A percentile compares a stretch with the other conserved stretches of the same genome.
Conservation (phyloP, 768 basidiomycete genomes). For the Tricholoma sp. region DNA sequence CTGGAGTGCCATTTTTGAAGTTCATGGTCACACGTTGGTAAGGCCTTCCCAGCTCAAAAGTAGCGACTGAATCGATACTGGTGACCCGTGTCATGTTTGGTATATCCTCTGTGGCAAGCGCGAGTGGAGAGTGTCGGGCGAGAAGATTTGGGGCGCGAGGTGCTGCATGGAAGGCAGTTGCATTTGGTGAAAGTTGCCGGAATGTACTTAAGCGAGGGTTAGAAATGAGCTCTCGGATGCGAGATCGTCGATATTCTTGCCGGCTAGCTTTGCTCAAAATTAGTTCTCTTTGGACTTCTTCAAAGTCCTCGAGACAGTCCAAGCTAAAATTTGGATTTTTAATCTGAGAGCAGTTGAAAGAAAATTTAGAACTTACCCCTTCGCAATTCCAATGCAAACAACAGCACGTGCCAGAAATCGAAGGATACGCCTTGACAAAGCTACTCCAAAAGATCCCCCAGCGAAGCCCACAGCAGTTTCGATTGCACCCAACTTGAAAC, state of each 20-base stretch:
- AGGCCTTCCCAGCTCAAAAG: not conserved
- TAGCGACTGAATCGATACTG: constrained; percentile 12
- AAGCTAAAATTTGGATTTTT: constrained; percentile 29
- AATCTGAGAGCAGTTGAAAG: not conserved
- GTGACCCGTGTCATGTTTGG: constrained; percentile 18
- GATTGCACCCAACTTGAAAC: constrained; percentile 55
- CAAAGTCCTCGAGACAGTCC: constrained; percentile 51
- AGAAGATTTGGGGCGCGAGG: constrained; percentile 20
- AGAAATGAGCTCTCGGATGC: constrained; percentile 44
- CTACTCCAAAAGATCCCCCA: constrained; percentile 43
- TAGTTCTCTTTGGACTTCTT: constrained; percentile 37
- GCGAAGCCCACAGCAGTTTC: constrained; percentile 66
- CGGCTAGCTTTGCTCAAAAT: constrained; percentile 5
- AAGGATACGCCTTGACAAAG: constrained; percentile 53
- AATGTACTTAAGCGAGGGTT: constrained; percentile 53
- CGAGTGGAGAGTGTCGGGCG: constrained; percentile 8
- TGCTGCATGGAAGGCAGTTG: constrained; percentile 32
- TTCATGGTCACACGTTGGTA: constrained; percentile 48
- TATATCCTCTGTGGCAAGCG: constrained; percentile 1
- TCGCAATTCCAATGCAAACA: constrained; percentile 57
- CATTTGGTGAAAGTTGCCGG: constrained; percentile 45
- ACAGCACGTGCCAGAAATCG: constrained; percentile 48
- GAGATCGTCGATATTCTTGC: constrained; percentile 24
- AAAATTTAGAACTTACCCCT: constrained; percentile 47
- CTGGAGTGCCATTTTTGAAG: constrained; percentile 42